phyloP scores from a whole-genome alignment of 2,329 filamentous ascomycete genomes.

The Fonsecaea pugnacius region DNA sequence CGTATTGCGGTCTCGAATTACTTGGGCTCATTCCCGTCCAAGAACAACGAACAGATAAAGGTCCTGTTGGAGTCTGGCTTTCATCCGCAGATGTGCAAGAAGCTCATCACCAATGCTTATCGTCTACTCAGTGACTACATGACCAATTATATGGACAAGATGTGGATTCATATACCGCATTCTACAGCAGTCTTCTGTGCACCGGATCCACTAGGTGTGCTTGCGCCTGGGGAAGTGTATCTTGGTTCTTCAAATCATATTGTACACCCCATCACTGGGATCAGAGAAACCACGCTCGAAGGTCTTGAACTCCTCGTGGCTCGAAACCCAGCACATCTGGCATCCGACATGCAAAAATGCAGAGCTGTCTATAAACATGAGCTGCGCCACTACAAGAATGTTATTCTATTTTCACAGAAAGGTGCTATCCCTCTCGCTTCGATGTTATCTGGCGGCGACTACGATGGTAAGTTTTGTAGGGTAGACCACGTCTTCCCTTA shows the following conservation, averaged over 20 bases:
- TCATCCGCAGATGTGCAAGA: slow-evolving; percentile 45
- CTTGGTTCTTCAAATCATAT: slow-evolving; percentile 58
- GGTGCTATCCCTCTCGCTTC: slow-evolving; percentile 60
- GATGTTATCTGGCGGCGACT: slow-evolving; percentile 68
- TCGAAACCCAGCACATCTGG: slow-evolving; percentile 61
- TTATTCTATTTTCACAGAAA: slow-evolving; percentile 61
- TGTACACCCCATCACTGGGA: slow-evolving; percentile 42
- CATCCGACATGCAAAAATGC: slow-evolving; percentile 64
- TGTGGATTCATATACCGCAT: slow-evolving; percentile 54
- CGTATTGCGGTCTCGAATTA: slow-evolving; percentile 4
- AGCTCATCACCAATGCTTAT: slow-evolving; percentile 40
- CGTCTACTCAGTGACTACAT: slow-evolving; percentile 49
- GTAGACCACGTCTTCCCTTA: background rate
- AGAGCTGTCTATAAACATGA: slow-evolving; percentile 55
- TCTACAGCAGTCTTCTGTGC: slow-evolving; percentile 62
- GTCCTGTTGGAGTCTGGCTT: slow-evolving; percentile 54
- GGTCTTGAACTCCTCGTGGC: slow-evolving; percentile 59
- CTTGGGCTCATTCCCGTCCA: slow-evolving; percentile 45
- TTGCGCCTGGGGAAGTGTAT: slow-evolving; percentile 61
- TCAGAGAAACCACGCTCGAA: slow-evolving; percentile 52
- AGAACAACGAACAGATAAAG: slow-evolving; percentile 44
- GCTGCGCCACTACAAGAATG: slow-evolving; percentile 60
- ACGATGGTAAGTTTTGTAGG: slow-evolving; percentile 54
- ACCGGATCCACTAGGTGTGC: slow-evolving; percentile 58
- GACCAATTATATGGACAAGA: slow-evolving; percentile 49